Evolutionary conservation across 140 eudicot species (phyloP), one percentile per base, ranked within the genome.

Genomic region (Erigeron philadelphicus): DNA sequence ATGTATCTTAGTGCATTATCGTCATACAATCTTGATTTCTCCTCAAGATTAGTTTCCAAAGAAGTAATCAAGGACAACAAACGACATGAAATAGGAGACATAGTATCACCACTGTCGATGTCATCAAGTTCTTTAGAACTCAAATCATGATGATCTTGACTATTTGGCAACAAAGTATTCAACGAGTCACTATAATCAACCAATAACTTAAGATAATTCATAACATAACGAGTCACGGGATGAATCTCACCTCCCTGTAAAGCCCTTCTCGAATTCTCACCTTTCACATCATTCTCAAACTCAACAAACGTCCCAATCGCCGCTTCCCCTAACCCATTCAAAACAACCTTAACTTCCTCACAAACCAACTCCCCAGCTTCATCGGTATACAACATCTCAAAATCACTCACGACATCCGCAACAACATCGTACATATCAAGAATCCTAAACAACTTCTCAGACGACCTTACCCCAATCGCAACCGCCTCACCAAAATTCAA

Each of bases 401-500:
- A 73, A 72, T 88, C 89, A 0, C 85, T 81, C 17, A 83, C 64
- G 68, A 85, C 86, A 60, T 75, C 86, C 0, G 76, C 75, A 76
- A 92, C 74, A 6, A 78, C 98, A 62, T 92, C 98, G 64, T 88
- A 84, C 98, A 92, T 92, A 73, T 92, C 98, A 60, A 92, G 92
- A 19, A 88, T 82, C 59, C 96, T 76, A 65, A 88, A 92, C 67
- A 92, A 75, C 74, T 88, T 92, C 85, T 92, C 98, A 0, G 89
- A 82, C 6, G 98, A 84, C 77, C 96, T 75, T 70, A 70, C 81
- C 21, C 88, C 95, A 68, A 92, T 84, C 0, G 85, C 95, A 43
- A 92, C 90, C 0, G 98, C 96, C 78, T 92, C 98, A 12, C 96
- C 98, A 23, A 92, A 92, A 83, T 88, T 88, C 92, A 91, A 79